These are phyloP conservation scores for Lagenidium sp. DNA, from an alignment of 352 stramenopile species.

Conservation along the genomic window DNA sequence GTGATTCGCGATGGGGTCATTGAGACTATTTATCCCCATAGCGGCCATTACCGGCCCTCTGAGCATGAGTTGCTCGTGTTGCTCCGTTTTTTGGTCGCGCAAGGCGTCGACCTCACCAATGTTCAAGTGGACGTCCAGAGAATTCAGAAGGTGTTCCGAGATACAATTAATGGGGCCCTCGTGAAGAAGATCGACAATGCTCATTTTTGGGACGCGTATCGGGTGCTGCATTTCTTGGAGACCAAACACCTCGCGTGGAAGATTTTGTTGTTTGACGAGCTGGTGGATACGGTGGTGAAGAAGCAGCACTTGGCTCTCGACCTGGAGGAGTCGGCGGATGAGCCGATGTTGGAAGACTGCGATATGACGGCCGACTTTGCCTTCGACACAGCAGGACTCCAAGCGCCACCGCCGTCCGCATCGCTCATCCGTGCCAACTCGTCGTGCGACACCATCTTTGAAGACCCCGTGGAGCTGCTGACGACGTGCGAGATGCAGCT, in stretches of 20 bases:
- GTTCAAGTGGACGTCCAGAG: slow-evolving; percentile 95
- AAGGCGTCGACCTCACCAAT: slow-evolving; percentile 83
- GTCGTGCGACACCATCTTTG: slow-evolving; percentile 25
- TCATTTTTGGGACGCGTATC: slow-evolving; percentile 76
- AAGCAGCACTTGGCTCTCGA: slow-evolving; percentile 26
- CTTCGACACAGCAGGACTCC: slow-evolving; percentile 4
- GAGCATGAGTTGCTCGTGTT: slow-evolving; percentile 94
- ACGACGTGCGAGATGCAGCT: slow-evolving; percentile 29
- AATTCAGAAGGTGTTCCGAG: slow-evolving; percentile 92
- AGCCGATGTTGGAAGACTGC: slow-evolving; percentile 37
- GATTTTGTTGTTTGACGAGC: slow-evolving; percentile 63
- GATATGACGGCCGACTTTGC: slow-evolving; percentile 12
- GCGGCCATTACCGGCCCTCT: slow-evolving; percentile 94
- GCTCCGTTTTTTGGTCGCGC: slow-evolving; percentile 89
- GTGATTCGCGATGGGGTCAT: slow-evolving; percentile 89
- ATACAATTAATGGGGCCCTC: slow-evolving; percentile 58
- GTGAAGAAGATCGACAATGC: slow-evolving; percentile 80
- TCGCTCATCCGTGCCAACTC: slow-evolving; percentile 6
- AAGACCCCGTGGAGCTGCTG: slow-evolving; percentile 31
- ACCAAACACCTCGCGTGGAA: slow-evolving; percentile 73
- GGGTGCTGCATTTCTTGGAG: slow-evolving; percentile 67
- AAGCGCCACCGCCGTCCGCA: slow-evolving; percentile 1
- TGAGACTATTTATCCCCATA: slow-evolving; percentile 95
- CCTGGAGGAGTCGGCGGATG: slow-evolving; percentile 31
- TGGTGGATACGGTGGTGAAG: slow-evolving; percentile 55